Evolutionary conservation across 768 basidiomycete species (phyloP).

Genomic region (Peribolospora baueri): DNA sequence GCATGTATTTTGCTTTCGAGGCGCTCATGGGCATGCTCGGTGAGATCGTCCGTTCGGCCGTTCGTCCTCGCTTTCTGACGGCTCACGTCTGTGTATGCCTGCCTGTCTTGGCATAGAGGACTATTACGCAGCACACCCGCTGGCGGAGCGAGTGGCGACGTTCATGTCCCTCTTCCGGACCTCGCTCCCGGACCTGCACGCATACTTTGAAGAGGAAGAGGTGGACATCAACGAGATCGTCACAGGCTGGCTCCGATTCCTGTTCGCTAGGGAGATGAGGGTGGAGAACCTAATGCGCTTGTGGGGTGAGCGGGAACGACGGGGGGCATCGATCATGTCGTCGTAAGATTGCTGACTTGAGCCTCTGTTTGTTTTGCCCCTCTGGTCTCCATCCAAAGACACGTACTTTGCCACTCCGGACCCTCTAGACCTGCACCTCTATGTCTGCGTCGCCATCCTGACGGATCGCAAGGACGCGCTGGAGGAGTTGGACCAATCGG

Average conservation of each 20-base stretch:
- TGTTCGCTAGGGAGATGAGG: neutral
- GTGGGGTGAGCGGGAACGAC: neutral
- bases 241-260: neutral
- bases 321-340: too few relatives aligned
- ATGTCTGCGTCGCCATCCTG: neutral
- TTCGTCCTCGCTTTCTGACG: neutral
- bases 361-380: too few relatives aligned
- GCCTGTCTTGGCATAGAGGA: neutral
- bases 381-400: neutral
- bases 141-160: neutral
- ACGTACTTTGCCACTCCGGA: neutral
- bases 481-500: slow-evolving; percentile 1
- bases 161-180: slow-evolving; percentile 1
- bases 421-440: slow-evolving; percentile 1
- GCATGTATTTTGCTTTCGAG: slow-evolving; percentile 3
- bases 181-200: neutral
- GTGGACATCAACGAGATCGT: neutral
- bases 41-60: neutral
- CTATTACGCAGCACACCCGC: neutral
- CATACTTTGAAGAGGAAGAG: slow-evolving; percentile 2
- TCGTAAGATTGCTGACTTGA: too few relatives aligned
- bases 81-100: neutral
- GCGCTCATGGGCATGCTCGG: neutral
- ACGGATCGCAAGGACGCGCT: neutral
- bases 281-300: neutral